A percentile compares a stretch with the other conserved stretches of the same genome.
Evolutionary conservation across 257 asterid genomes (phyloP).

Genomic region (Salvia miltiorrhiza): DNA sequence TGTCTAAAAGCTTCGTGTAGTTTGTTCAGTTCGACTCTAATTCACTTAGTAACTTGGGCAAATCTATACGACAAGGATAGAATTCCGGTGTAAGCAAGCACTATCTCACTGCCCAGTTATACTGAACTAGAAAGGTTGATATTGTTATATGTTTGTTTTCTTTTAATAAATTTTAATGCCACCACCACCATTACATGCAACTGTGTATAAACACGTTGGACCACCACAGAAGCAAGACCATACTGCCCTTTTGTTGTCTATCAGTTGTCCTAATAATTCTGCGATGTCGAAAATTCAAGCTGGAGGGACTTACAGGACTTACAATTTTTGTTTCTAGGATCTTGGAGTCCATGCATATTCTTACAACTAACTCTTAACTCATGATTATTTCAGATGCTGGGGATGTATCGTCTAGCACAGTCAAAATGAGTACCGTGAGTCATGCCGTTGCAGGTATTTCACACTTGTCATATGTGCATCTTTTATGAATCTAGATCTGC

Average conservation of each 20-base stretch:
- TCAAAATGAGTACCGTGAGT: slow-evolving; percentile 9
- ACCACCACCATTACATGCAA: neutral
- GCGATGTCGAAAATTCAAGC: neutral
- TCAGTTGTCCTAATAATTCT: neutral
- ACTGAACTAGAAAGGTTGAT: neutral
- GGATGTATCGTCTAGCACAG: slow-evolving; percentile 23
- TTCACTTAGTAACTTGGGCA: neutral
- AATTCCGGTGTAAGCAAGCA: neutral
- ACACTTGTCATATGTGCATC: neutral
- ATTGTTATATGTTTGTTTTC: neutral
- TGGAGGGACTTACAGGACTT: neutral
- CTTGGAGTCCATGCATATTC: neutral
- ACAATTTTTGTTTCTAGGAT: neutral
- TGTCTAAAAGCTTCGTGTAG: neutral
- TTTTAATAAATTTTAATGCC: neutral
- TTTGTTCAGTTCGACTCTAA: neutral
- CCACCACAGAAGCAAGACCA: neutral
- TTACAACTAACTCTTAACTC: neutral
- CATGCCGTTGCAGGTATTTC: slow-evolving; percentile 42
- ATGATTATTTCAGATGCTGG: slow-evolving; percentile 18
- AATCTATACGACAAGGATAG: neutral
- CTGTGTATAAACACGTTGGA: neutral
- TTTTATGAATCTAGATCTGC: slow-evolving; percentile 2
- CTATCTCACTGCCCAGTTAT: neutral
- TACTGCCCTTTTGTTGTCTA: neutral